Evolutionary conservation across 2,329 filamentous ascomycete species (phyloP).

Genomic region (Apiospora sp.): DNA sequence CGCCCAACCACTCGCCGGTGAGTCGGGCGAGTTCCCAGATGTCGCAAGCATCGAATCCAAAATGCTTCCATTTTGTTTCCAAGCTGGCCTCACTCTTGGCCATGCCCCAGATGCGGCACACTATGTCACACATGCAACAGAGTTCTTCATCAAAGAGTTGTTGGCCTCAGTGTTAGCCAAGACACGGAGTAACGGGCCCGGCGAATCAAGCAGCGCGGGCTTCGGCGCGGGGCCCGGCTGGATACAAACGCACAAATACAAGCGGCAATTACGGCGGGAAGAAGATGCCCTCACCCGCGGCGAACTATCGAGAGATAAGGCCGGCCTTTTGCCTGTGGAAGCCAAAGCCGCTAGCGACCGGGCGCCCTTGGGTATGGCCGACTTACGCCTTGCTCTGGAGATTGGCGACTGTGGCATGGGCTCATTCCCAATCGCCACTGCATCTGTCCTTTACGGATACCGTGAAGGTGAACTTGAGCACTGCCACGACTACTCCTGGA

Average conservation of each 20-base stretch:
- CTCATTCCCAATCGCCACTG: constrained; percentile 78
- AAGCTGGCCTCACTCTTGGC: constrained; percentile 67
- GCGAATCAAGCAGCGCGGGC: constrained; percentile 66
- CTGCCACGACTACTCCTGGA: constrained; percentile 66
- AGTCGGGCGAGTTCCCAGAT: constrained; percentile 76
- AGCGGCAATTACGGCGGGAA: constrained; percentile 76
- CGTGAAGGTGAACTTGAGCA: constrained; percentile 79
- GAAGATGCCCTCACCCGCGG: constrained; percentile 78
- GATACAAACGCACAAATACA: constrained; percentile 83
- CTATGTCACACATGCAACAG: constrained; percentile 71
- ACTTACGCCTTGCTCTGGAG: constrained; percentile 78
- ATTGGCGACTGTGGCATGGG: constrained; percentile 79
- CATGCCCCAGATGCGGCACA: constrained; percentile 67
- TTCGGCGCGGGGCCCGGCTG: constrained; percentile 72
- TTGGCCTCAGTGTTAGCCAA: constrained; percentile 69
- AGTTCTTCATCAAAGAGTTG: constrained; percentile 73
- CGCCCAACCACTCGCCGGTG: constrained; percentile 68
- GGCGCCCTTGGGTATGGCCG: constrained; percentile 77
- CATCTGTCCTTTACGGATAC: constrained; percentile 74
- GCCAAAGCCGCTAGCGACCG: constrained; percentile 77
- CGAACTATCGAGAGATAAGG: constrained; percentile 76
- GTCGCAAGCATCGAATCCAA: constrained; percentile 67
- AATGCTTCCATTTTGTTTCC: constrained; percentile 75
- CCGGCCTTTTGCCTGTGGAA: constrained; percentile 82
- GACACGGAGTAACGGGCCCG: constrained; percentile 70